Base-by-base conservation (phyloP, 148 eudicot genomes). In the Dianthus caryophyllus region DNA sequence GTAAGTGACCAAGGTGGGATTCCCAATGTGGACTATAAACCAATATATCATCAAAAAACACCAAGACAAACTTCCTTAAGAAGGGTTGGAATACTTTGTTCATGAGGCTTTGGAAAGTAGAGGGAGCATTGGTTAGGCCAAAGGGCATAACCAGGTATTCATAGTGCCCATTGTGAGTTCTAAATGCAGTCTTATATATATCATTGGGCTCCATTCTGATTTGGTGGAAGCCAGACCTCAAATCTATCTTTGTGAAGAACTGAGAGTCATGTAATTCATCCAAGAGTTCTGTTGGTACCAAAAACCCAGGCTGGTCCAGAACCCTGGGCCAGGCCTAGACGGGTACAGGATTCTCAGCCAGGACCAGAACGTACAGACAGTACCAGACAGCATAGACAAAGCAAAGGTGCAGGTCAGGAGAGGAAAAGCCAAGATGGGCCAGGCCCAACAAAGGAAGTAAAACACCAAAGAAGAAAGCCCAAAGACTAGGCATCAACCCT, bases 241-340 rank as follows among this genome's bases (percentile, higher is more conserved):
- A 16, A 55, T 68, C 71, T 13, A 68, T 24, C n/a, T 68, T 68
- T 0, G 62, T 54, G 31, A 39, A 68, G 24, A 39, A 68, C 4
- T 39, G 15, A 7, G 52, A 17, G 0, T 46, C 62, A 24, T 68
- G 52, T 9, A 55, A 7, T 7, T 33, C 38, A 33, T 33, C 38
- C 38, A 55, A 1, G 3, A 63, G 11, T 14, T 44, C 38, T 6
- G n/a, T n/a, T n/a, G n/a, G n/a, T n/a, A n/a, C n/a, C n/a, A n/a
- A n/a, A n/a, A n/a, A n/a, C n/a, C n/a, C n/a, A n/a, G n/a, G n/a
- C n/a, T n/a, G n/a, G n/a, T n/a, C n/a, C n/a, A n/a, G n/a, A n/a
- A n/a, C n/a, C n/a, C n/a, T n/a, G n/a, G n/a, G n/a, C n/a, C n/a
- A n/a, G n/a, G n/a, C n/a, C n/a, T n/a, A n/a, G n/a, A n/a, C n/a